Percentiles rank a stretch among this genome's conserved stretches.
Evolutionary conservation across 2,329 filamentous ascomycete genomes (phyloP).

Genomic region (Endoconidiophora laricicola): DNA sequence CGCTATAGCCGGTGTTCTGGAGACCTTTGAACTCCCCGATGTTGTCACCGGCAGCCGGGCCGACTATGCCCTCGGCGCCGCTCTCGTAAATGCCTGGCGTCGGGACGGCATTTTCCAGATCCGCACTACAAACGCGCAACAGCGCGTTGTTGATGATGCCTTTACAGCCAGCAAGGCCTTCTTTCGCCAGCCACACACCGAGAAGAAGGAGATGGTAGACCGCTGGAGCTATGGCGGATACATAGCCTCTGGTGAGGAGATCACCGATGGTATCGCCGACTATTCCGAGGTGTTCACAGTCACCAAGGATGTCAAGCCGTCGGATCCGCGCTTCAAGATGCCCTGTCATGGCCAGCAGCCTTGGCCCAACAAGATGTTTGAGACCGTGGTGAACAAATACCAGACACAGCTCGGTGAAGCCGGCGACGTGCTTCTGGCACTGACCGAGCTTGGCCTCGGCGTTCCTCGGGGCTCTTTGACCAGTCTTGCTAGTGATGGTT

Average conservation of each 20-base stretch:
- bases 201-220: slow-evolving; percentile 29
- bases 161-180: slow-evolving; percentile 23
- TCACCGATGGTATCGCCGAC: slow-evolving; percentile 31
- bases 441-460: slow-evolving; percentile 29
- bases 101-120: slow-evolving; percentile 31
- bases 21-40: slow-evolving; percentile 27
- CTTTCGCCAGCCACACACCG: slow-evolving; percentile 21
- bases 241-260: slow-evolving; percentile 32
- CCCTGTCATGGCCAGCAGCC: slow-evolving; percentile 33
- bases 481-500: slow-evolving; percentile 29
- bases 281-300: slow-evolving; percentile 37
- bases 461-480: slow-evolving; percentile 25
- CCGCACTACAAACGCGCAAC: slow-evolving; percentile 22
- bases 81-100: slow-evolving; percentile 27
- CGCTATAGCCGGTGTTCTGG: slow-evolving; percentile 16
- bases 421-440: slow-evolving; percentile 28
- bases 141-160: slow-evolving; percentile 22
- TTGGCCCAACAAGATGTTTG: slow-evolving; percentile 28
- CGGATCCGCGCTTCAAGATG: slow-evolving; percentile 28
- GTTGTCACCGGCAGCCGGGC: slow-evolving; percentile 20
- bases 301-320: slow-evolving; percentile 27
- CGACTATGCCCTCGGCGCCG: slow-evolving; percentile 23
- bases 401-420: slow-evolving; percentile 24
- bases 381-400: slow-evolving; percentile 24
- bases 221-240: slow-evolving; percentile 30